Evolutionary conservation across 2,329 filamentous ascomycete species (phyloP), one percentile per base, ranked within the genome.

Genomic region (Aspergillus glaucus): DNA sequence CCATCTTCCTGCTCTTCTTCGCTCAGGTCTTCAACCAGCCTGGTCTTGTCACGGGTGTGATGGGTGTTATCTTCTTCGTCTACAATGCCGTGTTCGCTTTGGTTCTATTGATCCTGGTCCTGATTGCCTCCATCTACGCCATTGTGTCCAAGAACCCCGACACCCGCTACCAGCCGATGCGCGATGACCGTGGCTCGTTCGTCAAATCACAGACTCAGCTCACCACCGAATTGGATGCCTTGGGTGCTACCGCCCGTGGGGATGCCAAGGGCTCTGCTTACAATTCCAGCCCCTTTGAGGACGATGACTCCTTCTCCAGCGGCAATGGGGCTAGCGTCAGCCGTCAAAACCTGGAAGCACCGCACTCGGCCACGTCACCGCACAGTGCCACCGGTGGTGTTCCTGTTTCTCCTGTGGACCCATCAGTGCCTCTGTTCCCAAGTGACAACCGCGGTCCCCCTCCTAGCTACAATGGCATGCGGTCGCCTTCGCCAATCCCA

Each of bases 181-280:
- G 87, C 47, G 92, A 97, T 62, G 92, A 97, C 69, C 86, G 92
- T 60, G 89, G 88, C 45, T 96, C 91, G 8, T 96, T 97, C 74
- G 95, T 96, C 83, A 96, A 96, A 76, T 95, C 90, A 12, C 87
- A 93, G 68, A 87, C 87, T 4, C 85, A 92, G 62, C 76, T 95
- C 47, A 81, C 86, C 4, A 95, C 90, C 6, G 91, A 96, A 71
- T 79, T 96, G 45, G 90, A 96, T 67, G 91, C 91, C 7, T 75
- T 96, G 49, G 91, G 88, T 55, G 88, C 87, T 14, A 95, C 90
- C 4, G 91, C 91, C 30, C 85, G 91, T 63, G 90, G 90, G 50
- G 90, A 95, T 65, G 63, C 70, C 52, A 87, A 88, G 69, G 64
- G 65, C 46, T 78, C 78, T 43, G 78, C 79, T 57, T 81, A 80